A percentile compares a stretch with the other conserved stretches of the same genome.
phyloP scores from a whole-genome alignment of 2,329 filamentous ascomycete species.

The Beauveria asiatica region DNA sequence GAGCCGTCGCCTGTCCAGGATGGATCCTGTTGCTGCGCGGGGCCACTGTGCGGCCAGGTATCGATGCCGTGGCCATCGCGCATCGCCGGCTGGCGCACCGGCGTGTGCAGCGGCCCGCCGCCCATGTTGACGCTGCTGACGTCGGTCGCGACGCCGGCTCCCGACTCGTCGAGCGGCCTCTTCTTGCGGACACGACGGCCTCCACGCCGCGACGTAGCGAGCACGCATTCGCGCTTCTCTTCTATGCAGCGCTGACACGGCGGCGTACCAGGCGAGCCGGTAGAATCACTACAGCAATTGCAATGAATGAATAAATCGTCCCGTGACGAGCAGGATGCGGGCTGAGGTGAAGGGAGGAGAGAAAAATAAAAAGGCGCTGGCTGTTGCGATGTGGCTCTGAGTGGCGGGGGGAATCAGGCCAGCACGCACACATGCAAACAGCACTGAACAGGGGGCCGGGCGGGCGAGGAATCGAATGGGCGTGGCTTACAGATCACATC shows the following conservation, averaged over 20 bases:
- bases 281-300: constrained; percentile 20
- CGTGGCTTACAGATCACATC: constrained; percentile 24
- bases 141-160: background rate
- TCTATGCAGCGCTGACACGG: constrained; percentile 31
- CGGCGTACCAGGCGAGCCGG: constrained; percentile 25
- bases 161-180: background rate
- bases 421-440: background rate
- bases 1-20: constrained; percentile 9
- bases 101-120: background rate
- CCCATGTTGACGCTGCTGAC: background rate
- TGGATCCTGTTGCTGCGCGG: background rate
- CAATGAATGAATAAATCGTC: background rate
- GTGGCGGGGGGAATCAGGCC: background rate
- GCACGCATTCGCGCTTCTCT: constrained; percentile 29
- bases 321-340: background rate
- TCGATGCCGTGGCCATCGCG: constrained; percentile 4
- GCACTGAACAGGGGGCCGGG: background rate
- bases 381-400: background rate
- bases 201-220: constrained; percentile 32
- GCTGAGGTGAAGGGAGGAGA: no score
- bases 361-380: background rate
- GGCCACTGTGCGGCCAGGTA: constrained; percentile 11
- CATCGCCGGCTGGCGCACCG: background rate
- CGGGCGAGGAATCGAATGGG: background rate
- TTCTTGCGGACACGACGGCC: constrained; percentile 20